Conservation (phyloP, 768 basidiomycete species). For the Amanita subjunquillea region DNA sequence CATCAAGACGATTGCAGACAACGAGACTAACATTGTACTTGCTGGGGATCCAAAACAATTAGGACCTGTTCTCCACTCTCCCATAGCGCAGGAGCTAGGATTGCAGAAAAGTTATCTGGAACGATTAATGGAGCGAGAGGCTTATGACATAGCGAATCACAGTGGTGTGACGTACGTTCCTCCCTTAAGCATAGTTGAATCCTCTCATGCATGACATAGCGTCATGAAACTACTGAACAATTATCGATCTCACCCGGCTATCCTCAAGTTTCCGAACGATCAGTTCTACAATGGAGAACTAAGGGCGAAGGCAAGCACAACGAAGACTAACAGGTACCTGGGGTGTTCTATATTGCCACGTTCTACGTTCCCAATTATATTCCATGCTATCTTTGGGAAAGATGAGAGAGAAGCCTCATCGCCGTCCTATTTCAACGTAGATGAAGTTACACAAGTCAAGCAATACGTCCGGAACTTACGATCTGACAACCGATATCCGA, state of each 20-base stretch:
- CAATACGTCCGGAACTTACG: slow-evolving; percentile 31
- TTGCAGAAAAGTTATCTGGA: slow-evolving; percentile 30
- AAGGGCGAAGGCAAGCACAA: slow-evolving; percentile 29
- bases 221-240: slow-evolving; percentile 55
- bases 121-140: slow-evolving; percentile 19
- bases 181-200: neutral
- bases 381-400: slow-evolving; percentile 49
- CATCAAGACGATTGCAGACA: slow-evolving; percentile 25
- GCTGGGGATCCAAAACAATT: slow-evolving; percentile 38
- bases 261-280: slow-evolving; percentile 52
- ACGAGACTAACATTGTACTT: slow-evolving; percentile 26
- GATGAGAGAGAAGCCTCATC: slow-evolving; percentile 57
- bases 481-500: slow-evolving; percentile 23
- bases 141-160: slow-evolving; percentile 10
- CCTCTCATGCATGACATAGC: slow-evolving; percentile 18
- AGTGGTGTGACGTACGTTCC: neutral
- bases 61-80: slow-evolving; percentile 33
- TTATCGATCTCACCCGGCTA: slow-evolving; percentile 53
- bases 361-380: slow-evolving; percentile 47
- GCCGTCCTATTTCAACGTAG: slow-evolving; percentile 63
- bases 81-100: slow-evolving; percentile 25
- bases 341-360: slow-evolving; percentile 28
- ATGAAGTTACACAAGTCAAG: slow-evolving; percentile 45
- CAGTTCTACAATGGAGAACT: slow-evolving; percentile 49
- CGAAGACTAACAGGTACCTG: slow-evolving; percentile 28